Evolutionary conservation across 2,329 filamentous ascomycete genomes (phyloP), one percentile per base, ranked within the genome.

Genomic region (Diaporthe longicolla): DNA sequence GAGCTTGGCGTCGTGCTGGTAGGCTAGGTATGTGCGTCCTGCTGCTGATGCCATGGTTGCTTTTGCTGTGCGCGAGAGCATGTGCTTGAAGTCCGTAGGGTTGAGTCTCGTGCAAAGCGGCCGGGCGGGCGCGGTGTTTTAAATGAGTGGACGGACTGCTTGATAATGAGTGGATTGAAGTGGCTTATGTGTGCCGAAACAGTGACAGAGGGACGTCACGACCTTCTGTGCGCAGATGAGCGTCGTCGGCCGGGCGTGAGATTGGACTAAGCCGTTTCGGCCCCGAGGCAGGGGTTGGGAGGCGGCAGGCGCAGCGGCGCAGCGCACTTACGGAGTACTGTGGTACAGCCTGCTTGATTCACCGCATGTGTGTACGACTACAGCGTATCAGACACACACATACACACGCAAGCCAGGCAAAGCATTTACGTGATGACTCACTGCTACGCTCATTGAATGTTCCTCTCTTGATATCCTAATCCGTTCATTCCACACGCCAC

Each of bases 1-100:
- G 2, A 88, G 82, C 72, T 84, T 84, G 19, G 81, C 82, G 73
- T 87, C 80, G 70, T 83, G 82, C 74, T 87, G 85, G 69, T 84
- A 87, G 15, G 85, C 83, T 11, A 89, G 82, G 77, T 82, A 81
- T 29, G 86, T 87, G 73, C 82, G 79, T 61, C 77, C 76, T 57
- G 77, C 73, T 50, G 74, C n/a, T n/a, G 74, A 68, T 32, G 29
- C 29, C 71, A 73, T 71, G 52, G 17, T 55, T 48, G 63, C 37
- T 74, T 24, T 58, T 55, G n/a, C n/a, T n/a, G 72, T 32, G 32
- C 69, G 69, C 1, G 69, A 40, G n/a, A 71, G 55, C 69, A 71
- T 71, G n/a, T 8, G 29, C 3, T 52, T 35, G 15, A 19, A n/a
- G 4, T 8, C 29, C 29, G 26, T 19, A 15, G 1, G 1, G 29